These are phyloP conservation scores for Rubia tinctorum DNA, from an alignment of 305 asterid genomes.

Conservation along the genomic window DNA sequence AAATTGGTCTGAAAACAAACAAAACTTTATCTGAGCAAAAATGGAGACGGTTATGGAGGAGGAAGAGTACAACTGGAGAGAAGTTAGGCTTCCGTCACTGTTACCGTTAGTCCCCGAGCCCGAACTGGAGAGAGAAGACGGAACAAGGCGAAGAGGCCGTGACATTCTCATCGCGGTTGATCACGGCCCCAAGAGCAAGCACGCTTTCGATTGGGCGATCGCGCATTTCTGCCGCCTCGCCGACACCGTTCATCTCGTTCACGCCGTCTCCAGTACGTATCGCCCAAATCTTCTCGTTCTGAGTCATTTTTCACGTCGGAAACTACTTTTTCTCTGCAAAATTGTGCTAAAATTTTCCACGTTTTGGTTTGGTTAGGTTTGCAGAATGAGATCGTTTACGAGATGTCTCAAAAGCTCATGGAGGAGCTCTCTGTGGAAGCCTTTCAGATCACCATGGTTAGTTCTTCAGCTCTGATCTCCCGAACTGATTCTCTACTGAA, in stretches of 20 bases:
- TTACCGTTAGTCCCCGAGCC: conserved; percentile 57
- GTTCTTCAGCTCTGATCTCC: conserved; percentile 10
- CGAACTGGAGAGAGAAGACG: conserved; percentile 67
- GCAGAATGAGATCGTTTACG: conserved; percentile 57
- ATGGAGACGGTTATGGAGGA: conserved; percentile 75
- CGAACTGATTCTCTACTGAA: no score
- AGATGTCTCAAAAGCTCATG: conserved; percentile 64
- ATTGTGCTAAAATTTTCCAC: neutral
- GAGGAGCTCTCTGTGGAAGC: conserved; percentile 88
- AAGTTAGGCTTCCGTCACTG: conserved; percentile 59
- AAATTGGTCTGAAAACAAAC: no score
- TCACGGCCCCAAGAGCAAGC: conserved; percentile 89
- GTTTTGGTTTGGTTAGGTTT: conserved; percentile 30
- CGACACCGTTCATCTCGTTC: conserved; percentile 79
- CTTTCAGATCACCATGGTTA: conserved; percentile 79
- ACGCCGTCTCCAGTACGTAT: conserved; percentile 68
- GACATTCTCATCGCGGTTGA: conserved; percentile 72
- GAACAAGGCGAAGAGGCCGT: conserved; percentile 84
- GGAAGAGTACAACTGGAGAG: conserved; percentile 80
- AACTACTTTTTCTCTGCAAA: neutral
- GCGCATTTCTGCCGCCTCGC: conserved; percentile 90
- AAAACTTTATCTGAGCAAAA: neutral
- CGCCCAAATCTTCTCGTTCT: neutral
- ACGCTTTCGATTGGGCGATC: conserved; percentile 90
- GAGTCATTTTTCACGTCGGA: no score